Evolutionary conservation across 2,329 filamentous ascomycete genomes (phyloP).

Genomic region (Xylaria arbuscula): DNA sequence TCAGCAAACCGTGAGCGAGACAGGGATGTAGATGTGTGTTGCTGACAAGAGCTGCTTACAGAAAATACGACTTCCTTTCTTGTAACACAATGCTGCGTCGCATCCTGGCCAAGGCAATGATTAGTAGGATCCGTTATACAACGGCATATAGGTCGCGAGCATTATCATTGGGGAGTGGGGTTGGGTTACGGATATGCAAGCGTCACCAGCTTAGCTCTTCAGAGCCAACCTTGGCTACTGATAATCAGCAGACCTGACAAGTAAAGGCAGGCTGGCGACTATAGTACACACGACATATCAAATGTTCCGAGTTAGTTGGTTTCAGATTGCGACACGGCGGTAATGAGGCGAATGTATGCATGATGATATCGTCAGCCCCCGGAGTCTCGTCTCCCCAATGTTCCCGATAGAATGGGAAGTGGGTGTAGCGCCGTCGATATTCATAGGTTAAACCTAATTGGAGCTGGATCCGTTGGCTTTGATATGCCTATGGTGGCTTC

Average conservation of each 20-base stretch:
- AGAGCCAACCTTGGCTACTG: background rate
- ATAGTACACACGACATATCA: background rate
- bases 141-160: background rate
- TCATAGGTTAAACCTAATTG: slow-evolving; percentile 7
- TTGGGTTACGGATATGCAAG: background rate
- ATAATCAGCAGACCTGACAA: background rate
- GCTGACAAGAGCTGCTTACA: background rate
- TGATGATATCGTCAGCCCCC: background rate
- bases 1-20: background rate
- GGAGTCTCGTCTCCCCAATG: background rate
- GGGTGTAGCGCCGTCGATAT: slow-evolving; percentile 2
- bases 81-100: background rate
- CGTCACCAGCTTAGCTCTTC: no score
- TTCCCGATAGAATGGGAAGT: slow-evolving; percentile 2
- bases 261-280: no score
- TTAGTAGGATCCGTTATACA: background rate
- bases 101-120: background rate
- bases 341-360: slow-evolving; percentile 8
- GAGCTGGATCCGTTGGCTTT: background rate
- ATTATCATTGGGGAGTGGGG: background rate
- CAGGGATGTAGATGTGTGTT: background rate
- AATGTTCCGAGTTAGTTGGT: background rate
- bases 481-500: background rate
- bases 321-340: background rate
- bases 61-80: background rate